Conservation (phyloP, 495 filamentous ascomycete genomes). For the Xylaria castorea region DNA sequence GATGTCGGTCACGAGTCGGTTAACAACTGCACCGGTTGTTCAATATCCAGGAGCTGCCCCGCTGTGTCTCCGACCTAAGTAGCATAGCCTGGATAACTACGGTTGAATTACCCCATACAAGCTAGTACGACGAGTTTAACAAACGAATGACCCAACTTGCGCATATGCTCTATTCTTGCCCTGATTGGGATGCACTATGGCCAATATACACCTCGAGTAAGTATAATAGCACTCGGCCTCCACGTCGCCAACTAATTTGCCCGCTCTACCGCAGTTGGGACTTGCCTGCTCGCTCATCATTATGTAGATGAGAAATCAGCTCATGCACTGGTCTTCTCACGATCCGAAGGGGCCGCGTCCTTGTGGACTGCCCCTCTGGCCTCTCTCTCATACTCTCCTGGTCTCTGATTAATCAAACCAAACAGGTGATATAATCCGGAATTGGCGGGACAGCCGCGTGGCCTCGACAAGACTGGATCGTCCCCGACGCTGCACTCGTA, state of each 20-base stretch:
- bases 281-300: background rate
- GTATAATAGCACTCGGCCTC: background rate
- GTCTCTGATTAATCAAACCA: background rate
- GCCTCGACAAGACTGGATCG: slow-evolving; percentile 19
- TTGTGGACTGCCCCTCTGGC: slow-evolving; percentile 1
- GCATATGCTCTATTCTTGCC: background rate
- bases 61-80: background rate
- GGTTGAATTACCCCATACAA: background rate
- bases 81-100: background rate
- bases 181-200: background rate
- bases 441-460: slow-evolving; percentile 2
- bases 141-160: background rate
- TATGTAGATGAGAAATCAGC: background rate
- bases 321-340: background rate
- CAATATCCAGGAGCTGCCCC: background rate
- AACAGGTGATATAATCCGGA: background rate
- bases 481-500: slow-evolving; percentile 11
- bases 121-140: background rate
- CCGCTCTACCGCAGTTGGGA: background rate
- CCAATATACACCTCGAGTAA: background rate
- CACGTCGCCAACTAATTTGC: slow-evolving; percentile 6
- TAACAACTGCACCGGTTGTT: background rate
- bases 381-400: background rate
- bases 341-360: background rate
- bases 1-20: background rate